Conservation (phyloP, 2,329 filamentous ascomycete species). For the Diaporthe ampelina region DNA sequence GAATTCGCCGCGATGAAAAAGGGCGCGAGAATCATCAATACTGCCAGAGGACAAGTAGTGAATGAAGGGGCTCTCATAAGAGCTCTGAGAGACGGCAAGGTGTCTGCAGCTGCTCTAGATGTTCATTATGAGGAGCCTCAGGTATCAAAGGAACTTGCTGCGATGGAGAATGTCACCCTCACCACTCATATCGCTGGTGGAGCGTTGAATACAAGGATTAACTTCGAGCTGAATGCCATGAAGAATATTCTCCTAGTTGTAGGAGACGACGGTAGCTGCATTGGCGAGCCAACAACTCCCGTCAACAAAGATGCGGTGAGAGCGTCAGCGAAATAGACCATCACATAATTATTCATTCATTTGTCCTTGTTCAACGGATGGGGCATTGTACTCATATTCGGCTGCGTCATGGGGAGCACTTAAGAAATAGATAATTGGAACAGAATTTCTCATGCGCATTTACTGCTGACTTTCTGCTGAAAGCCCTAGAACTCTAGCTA, state of each 20-base stretch:
- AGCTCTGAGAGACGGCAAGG: conserved; percentile 60
- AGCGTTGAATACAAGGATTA: conserved; percentile 55
- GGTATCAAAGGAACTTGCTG: conserved; percentile 46
- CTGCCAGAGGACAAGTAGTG: conserved; percentile 64
- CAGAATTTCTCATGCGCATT: too few relatives aligned
- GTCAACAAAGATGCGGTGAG: neutral
- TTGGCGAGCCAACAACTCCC: neutral
- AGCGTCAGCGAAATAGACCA: neutral
- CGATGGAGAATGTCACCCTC: conserved; percentile 56
- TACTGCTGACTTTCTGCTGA: rapidly evolving
- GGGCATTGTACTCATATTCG: too few relatives aligned
- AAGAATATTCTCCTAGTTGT: conserved; percentile 52
- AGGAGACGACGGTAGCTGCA: neutral
- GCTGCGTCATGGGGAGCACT: too few relatives aligned
- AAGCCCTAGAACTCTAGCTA: neutral
- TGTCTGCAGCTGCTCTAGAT: conserved; percentile 64
- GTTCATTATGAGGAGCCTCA: conserved; percentile 67
- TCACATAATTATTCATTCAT: neutral
- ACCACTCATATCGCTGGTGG: conserved; percentile 55
- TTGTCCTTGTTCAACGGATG: neutral
- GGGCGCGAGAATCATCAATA: conserved; percentile 65
- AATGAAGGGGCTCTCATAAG: conserved; percentile 64
- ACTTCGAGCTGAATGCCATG: conserved; percentile 56
- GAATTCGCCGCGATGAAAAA: conserved; percentile 61
- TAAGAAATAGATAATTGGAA: neutral